Base-by-base conservation (phyloP, 306 rosid species). In the Cucurbita argyrosperma region DNA sequence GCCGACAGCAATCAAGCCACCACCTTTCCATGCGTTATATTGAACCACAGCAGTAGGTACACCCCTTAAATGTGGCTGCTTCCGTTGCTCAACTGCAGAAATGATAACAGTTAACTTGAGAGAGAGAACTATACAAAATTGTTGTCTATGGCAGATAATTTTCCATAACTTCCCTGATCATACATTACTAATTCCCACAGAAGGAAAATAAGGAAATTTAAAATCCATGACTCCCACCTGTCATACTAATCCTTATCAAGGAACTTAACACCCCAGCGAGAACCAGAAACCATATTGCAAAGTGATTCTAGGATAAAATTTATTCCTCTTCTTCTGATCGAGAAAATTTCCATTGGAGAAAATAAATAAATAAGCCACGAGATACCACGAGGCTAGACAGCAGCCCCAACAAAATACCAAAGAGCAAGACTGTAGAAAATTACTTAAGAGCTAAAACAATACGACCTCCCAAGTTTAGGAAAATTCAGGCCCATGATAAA, bases 11-110 rank as follows among this genome's bases (percentile, higher is more conserved):
- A 94, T 90, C 84, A 94, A 85, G 54, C 81, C 83, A 16, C 98
- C 98, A 62, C 98, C 98, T 83, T 94, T 89, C 80, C 88, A 90
- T 54, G 96, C 84, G 63, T 90, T 94, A 83, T 89, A 94, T 76
- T 94, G 98, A 50, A 94, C 88, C 21, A 94, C 98, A 47, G 98
- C 97, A 61, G 88, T 76, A 5, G 98, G 97, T 19, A 89, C 82
- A 12, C 92, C 97, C 80, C 97, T 84, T 76, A 94, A 80, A n/a
- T 76, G 54, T 8, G 92, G 98, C 52, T 89, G 89, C 77, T 83
- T 94, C 76, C 98, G 80, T 85, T 94, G 97, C 81, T 94, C 98
- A 76, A 90, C 98, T 93, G 26, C 62, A 82, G 57, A 76, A 6
- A 37, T 53, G 40, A 73, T 67, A 63, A 21, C 52, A 64, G 46